phyloP scores from a whole-genome alignment of 1,284 basidiomycete genomes.

The Trichosporon ovoides region DNA sequence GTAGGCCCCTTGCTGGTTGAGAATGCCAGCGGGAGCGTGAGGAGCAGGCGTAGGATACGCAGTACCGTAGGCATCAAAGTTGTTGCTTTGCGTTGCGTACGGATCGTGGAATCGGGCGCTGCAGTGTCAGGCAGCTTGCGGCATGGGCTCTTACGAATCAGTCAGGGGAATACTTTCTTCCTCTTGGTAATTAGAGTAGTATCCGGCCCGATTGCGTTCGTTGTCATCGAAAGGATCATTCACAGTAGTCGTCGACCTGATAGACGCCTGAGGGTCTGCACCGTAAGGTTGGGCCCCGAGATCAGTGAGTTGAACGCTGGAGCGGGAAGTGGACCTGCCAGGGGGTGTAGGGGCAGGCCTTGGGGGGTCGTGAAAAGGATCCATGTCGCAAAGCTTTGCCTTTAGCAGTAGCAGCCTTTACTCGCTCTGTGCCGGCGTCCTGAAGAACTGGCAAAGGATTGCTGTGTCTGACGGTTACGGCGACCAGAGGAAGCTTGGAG shows the following conservation, averaged over 20 bases:
- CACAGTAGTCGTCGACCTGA: neutral
- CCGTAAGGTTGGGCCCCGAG: neutral
- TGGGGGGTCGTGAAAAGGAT: neutral
- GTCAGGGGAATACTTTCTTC: neutral
- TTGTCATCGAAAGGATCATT: neutral
- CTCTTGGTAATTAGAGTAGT: neutral
- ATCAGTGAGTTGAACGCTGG: neutral
- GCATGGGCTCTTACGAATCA: neutral
- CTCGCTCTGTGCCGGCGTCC: no score
- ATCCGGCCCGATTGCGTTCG: neutral
- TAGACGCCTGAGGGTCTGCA: neutral
- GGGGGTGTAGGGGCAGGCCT: neutral
- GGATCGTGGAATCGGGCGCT: neutral
- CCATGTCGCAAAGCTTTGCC: no score
- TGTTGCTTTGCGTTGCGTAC: neutral
- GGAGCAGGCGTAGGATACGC: neutral
- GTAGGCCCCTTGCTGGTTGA: neutral
- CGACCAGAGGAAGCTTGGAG: no score
- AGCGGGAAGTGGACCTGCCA: neutral
- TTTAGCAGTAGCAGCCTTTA: no score
- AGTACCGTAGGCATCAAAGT: neutral
- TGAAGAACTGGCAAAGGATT: no score
- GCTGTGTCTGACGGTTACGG: no score
- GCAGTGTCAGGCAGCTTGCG: neutral
- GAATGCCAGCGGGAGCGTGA: neutral